Evolutionary conservation across 148 eudicot species (phyloP), one percentile per base, ranked within the genome.

Genomic region (Fagopyrum esculentum): DNA sequence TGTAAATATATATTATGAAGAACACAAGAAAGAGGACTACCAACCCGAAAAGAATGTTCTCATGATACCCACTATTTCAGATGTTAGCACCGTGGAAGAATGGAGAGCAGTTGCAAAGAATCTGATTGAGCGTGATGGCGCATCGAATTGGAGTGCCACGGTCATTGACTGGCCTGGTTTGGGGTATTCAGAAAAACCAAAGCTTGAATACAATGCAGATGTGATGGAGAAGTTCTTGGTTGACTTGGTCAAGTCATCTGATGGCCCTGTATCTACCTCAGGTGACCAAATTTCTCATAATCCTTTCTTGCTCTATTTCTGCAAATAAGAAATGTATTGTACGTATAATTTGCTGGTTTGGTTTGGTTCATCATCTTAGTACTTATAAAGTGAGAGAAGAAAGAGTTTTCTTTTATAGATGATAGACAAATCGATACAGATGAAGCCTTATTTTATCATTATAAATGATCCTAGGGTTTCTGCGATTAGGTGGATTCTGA

Each of bases 141-240:
- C 76, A 45, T 77, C 76, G 48, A 84, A 83, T 79, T 90, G 85
- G 80, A 80, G 83, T 77, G 87, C 90, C 70, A 87, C 93, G 40
- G 86, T 94, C 80, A 91, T 91, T 78, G 98, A 94, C 78, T 94
- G 98, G 98, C 98, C 98, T 30, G 98, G 98, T 74, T 56, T 94
- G 57, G 98, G 98, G 6, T 88, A 94, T 83, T 94, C 98, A 45
- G 96, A 88, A 68, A 81, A 97, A 72, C 98, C 96, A 1, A 91
- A 91, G 84, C 82, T 94, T 19, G 98, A 94, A 66, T 94, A 91
- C 78, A 87, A 85, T 79, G 96, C 90, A 44, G 91, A 90, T 87
- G 93, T 94, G 44, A 90, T 91, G 98, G 97, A 94, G 85, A 91
- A 89, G 72, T 94, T 94, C 74, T 81, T 94, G 78, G 93, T 87